Conservation (phyloP, 805 yeast species). For the Brettanomyces anomalus region DNA sequence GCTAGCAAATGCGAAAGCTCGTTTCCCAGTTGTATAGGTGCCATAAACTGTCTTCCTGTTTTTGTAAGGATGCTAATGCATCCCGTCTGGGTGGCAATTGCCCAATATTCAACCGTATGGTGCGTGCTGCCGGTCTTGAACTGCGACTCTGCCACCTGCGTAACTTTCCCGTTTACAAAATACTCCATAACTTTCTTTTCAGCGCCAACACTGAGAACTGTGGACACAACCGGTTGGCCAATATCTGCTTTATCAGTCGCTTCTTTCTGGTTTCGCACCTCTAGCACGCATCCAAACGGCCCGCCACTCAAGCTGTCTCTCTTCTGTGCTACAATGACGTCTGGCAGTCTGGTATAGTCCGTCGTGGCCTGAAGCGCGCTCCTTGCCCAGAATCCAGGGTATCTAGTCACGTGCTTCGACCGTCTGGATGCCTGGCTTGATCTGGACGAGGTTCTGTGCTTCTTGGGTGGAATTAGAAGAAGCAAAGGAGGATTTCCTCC, state of each 20-base stretch:
- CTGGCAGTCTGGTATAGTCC: not conserved
- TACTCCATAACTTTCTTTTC: conserved; percentile 25
- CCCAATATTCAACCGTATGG: conserved; percentile 37
- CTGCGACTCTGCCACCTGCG: conserved; percentile 24
- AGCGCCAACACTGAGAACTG: conserved; percentile 5
- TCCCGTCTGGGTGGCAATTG: conserved; percentile 52
- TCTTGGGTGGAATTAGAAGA: too few relatives aligned
- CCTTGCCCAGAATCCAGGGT: too few relatives aligned
- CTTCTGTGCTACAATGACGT: not conserved
- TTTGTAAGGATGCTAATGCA: conserved; percentile 37
- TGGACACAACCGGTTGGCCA: conserved; percentile 2
- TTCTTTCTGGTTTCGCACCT: conserved; percentile 26
- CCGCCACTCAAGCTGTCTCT: not conserved
- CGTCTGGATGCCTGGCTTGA: too few relatives aligned
- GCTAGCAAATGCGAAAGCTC: conserved; percentile 33
- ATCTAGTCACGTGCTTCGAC: too few relatives aligned
- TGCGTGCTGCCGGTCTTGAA: conserved; percentile 26
- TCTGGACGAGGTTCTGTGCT: too few relatives aligned
- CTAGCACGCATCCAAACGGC: conserved; percentile 15
- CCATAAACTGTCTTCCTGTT: conserved; percentile 36
- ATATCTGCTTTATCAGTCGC: not conserved
- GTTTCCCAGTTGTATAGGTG: conserved; percentile 45
- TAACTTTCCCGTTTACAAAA: conserved; percentile 32
- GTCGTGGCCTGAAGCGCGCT: too few relatives aligned
- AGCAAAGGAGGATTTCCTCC: too few relatives aligned